Base-by-base conservation (phyloP, 2,329 filamentous ascomycete species). In the Conoideocrella luteorostrata region DNA sequence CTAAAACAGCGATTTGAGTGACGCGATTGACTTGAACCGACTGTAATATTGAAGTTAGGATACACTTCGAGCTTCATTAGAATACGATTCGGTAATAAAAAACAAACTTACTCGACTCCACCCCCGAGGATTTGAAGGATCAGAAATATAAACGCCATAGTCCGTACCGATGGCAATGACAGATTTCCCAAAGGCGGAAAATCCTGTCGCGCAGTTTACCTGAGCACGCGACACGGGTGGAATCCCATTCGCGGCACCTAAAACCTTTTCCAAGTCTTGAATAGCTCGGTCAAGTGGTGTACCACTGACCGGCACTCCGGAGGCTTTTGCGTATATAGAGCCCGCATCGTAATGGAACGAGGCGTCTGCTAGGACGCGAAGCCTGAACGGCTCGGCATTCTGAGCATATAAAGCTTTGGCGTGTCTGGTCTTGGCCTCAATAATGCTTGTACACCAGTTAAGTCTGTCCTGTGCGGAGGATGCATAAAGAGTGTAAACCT, bases 121-220 rank as follows among this genome's bases (percentile, higher is more conserved):
- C 11, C 88, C 89, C 56, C 94, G 80, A 46, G 93, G 88, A 59
- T 97, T 91, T 41, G 85, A 82, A 41, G 88, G 82, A 52, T 95
- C 88, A 4, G 91, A 86, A 38, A 95, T 85, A 60, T 82, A 98
- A 4, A 98, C 88, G 24, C 93, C 93, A 62, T 86, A 90, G 59
- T 98, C 93, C 2, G 93, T 98, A 34, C 94, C 93, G 45, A 98
- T 86, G 10, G 91, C 93, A 53, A 95, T 84, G 75, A 96, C 87
- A 37, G 86, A 79, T 61, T 85, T 91, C 22, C 88, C 88, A 58
- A 83, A 86, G 1, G 86, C 85, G 22, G 81, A 82, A 64, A 98
- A 98, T 0, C 88, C 85, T 3, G 91, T 91, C 1, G 93, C 88
- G 62, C 93, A 98, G 60, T 98, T 93, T 52, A 98, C 90, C 41